These are phyloP conservation scores for Helotiales sp. DNA, from an alignment of 2,329 filamentous ascomycete genomes.

Conservation along the genomic window DNA sequence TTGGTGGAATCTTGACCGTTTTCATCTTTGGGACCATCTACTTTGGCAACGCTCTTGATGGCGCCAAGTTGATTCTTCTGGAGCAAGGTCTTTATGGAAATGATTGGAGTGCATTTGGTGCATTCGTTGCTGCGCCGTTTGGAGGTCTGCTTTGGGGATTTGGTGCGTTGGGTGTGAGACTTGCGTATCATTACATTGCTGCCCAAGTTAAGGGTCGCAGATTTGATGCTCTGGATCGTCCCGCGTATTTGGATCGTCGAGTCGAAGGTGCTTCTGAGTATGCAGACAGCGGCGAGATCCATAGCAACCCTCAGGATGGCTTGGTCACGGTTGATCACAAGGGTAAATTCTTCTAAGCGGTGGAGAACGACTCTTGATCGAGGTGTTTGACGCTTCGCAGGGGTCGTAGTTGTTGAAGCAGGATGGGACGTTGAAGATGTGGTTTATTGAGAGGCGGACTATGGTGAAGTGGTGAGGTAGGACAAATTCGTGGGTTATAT, in stretches of 20 bases:
- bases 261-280: slow-evolving; percentile 35
- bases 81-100: slow-evolving; percentile 72
- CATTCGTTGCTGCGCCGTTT: slow-evolving; percentile 77
- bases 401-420: background rate
- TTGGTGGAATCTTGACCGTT: slow-evolving; percentile 76
- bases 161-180: slow-evolving; percentile 58
- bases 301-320: slow-evolving; percentile 19
- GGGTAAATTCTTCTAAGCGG: slow-evolving; percentile 34
- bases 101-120: slow-evolving; percentile 82
- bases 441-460: too few relatives aligned
- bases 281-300: slow-evolving; percentile 24
- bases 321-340: slow-evolving; percentile 32
- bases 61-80: slow-evolving; percentile 68
- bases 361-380: background rate
- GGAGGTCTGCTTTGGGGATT: slow-evolving; percentile 73
- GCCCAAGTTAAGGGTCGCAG: slow-evolving; percentile 58
- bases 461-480: too few relatives aligned
- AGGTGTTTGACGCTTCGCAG: background rate
- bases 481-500: too few relatives aligned
- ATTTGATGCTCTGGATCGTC: slow-evolving; percentile 69
- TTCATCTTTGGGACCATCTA: slow-evolving; percentile 82
- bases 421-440: too few relatives aligned
- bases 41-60: slow-evolving; percentile 64
- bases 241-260: slow-evolving; percentile 30
- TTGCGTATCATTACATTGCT: slow-evolving; percentile 56